Evolutionary conservation across 2,329 filamentous ascomycete genomes (phyloP).

Genomic region (Aspergillus texensis): DNA sequence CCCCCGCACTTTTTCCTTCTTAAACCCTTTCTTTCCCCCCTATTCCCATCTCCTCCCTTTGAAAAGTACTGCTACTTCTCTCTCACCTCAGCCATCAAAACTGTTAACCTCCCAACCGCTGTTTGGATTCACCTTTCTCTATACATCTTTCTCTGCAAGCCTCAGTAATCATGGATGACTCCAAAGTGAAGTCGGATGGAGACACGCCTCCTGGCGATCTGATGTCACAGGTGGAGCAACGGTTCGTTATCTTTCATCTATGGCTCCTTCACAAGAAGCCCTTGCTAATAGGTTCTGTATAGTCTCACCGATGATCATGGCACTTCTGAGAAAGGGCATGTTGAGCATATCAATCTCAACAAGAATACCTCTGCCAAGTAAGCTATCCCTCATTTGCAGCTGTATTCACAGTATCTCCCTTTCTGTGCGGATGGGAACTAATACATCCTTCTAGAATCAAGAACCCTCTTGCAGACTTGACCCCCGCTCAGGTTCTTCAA

Average conservation of each 20-base stretch:
- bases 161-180: constrained; percentile 17
- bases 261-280: background rate
- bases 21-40: constrained; percentile 1
- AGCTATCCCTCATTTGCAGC: constrained; percentile 1
- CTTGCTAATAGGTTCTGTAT: constrained; percentile 5
- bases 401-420: background rate
- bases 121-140: background rate
- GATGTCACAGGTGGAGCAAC: constrained; percentile 8
- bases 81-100: background rate
- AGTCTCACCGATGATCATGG: constrained; percentile 18
- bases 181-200: constrained; percentile 13
- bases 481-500: constrained; percentile 38
- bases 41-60: constrained; percentile 1
- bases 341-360: constrained; percentile 31
- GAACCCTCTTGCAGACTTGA: constrained; percentile 49
- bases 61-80: background rate
- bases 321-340: constrained; percentile 24
- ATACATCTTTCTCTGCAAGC: background rate
- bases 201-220: constrained; percentile 5
- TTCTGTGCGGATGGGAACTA: background rate
- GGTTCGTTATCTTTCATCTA: constrained; percentile 11
- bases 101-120: background rate
- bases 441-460: constrained; percentile 40
- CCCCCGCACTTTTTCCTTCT: background rate
- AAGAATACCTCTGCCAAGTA: constrained; percentile 34